These are phyloP conservation scores for Saccharomyces hybrid DNA, from an alignment of 1,139 yeast genomes.

Conservation along the genomic window DNA sequence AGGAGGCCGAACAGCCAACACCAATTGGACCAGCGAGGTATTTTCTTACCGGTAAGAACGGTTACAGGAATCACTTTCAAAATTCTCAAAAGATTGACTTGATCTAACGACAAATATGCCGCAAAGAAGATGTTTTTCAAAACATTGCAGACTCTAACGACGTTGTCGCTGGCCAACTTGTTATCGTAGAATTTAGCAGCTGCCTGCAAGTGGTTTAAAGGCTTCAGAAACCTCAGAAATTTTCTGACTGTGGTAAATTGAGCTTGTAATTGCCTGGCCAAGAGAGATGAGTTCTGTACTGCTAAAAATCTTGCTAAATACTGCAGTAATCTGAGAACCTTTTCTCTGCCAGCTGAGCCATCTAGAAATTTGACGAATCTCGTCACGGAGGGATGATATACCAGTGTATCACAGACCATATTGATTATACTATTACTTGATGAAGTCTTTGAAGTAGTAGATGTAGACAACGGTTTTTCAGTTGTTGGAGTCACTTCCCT, in stretches of 20 bases:
- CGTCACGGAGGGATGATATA: conserved; percentile 57
- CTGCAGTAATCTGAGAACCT: conserved; percentile 52
- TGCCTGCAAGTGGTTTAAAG: conserved; percentile 62
- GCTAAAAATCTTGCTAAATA: conserved; percentile 71
- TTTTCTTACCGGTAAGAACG: conserved; percentile 30
- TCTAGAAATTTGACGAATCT: conserved; percentile 61
- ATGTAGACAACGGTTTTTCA: not conserved
- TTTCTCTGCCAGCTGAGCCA: conserved; percentile 68
- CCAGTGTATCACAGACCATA: conserved; percentile 7
- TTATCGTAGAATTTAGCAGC: conserved; percentile 66
- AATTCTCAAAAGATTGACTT: conserved; percentile 60
- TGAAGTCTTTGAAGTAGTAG: not conserved
- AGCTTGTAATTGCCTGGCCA: conserved; percentile 49
- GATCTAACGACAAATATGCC: conserved; percentile 68
- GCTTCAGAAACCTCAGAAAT: conserved; percentile 79
- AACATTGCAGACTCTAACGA: conserved; percentile 45
- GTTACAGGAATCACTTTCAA: conserved; percentile 31
- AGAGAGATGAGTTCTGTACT: conserved; percentile 49
- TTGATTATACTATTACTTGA: not conserved
- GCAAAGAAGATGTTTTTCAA: conserved; percentile 67
- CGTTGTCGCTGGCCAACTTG: conserved; percentile 57
- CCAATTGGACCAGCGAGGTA: conserved; percentile 43
- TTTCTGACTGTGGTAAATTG: conserved; percentile 60
- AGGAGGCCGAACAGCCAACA: conserved; percentile 74
- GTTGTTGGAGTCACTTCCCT: conserved; percentile 1